Conservation (phyloP, 306 rosid species). For the Cucumis sativus region DNA sequence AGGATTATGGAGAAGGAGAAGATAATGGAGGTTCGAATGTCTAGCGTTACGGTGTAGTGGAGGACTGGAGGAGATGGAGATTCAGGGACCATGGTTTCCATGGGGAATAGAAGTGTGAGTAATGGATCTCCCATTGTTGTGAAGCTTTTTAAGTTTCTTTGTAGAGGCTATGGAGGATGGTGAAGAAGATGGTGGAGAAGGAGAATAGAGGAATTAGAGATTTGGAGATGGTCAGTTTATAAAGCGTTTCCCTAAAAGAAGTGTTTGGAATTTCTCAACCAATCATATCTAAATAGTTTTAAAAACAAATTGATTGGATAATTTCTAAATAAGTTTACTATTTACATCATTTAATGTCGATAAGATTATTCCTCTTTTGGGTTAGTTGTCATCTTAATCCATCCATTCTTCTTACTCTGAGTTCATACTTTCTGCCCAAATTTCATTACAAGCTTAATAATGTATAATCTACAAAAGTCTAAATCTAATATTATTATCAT, state of each 20-base stretch:
- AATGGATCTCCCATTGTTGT: background rate
- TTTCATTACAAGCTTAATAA: too few relatives aligned
- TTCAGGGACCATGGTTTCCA: slow-evolving; percentile 2
- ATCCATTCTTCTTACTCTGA: too few relatives aligned
- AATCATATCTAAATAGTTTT: background rate
- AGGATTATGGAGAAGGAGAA: slow-evolving; percentile 16
- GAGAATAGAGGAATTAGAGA: background rate
- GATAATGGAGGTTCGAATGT: slow-evolving; percentile 13
- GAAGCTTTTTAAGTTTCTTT: too few relatives aligned
- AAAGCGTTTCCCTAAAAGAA: background rate
- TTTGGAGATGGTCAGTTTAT: background rate
- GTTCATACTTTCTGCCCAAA: too few relatives aligned
- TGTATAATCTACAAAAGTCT: too few relatives aligned
- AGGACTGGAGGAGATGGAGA: background rate
- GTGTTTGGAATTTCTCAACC: background rate
- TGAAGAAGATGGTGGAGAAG: background rate
- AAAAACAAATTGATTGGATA: background rate
- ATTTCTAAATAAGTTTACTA: background rate
- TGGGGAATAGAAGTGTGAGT: background rate
- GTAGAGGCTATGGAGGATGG: background rate
- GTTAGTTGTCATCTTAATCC: background rate
- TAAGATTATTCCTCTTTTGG: background rate
- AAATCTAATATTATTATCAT: too few relatives aligned
- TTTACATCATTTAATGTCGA: background rate
- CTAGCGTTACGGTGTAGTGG: slow-evolving; percentile 12